Percentiles rank a stretch among this genome's conserved stretches.
phyloP scores from a whole-genome alignment of 2,329 filamentous ascomycete species.

The Leptographium wingfieldii region DNA sequence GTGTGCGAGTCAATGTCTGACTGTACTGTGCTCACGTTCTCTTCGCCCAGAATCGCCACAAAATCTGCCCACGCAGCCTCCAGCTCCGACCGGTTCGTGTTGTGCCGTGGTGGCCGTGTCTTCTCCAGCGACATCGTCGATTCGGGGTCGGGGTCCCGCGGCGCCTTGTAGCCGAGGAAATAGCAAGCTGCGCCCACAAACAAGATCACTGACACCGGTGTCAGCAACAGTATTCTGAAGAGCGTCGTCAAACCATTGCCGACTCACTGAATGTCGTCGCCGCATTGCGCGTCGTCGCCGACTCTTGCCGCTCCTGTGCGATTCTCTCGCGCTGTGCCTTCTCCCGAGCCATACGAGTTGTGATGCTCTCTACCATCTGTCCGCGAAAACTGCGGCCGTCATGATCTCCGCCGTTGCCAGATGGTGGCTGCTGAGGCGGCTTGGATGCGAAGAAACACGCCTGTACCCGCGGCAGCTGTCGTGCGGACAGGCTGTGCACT shows the following conservation, averaged over 20 bases:
- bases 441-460: constrained; percentile 7
- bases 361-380: constrained; percentile 41
- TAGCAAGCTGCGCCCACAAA: constrained; percentile 40
- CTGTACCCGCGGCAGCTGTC: neutral
- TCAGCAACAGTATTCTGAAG: neutral
- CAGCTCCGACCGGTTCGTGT: constrained; percentile 48
- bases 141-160: constrained; percentile 33
- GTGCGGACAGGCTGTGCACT: neutral
- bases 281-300: constrained; percentile 26
- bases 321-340: constrained; percentile 32
- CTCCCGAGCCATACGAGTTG: constrained; percentile 34
- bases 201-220: constrained; percentile 33
- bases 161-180: constrained; percentile 44
- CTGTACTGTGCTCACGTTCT: constrained; percentile 49
- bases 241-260: neutral
- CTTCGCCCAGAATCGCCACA: constrained; percentile 47
- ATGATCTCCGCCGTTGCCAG: neutral
- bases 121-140: constrained; percentile 49
- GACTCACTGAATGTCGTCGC: constrained; percentile 34
- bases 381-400: constrained; percentile 30
- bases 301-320: constrained; percentile 25
- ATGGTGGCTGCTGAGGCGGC: constrained; percentile 2
- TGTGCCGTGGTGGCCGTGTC: constrained; percentile 39
- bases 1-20: constrained; percentile 44
- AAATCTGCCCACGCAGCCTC: constrained; percentile 62